Evolutionary conservation across 345 rosid genomes (phyloP), one percentile per base, ranked within the genome.

Genomic region (Rubroshorea leprosula): DNA sequence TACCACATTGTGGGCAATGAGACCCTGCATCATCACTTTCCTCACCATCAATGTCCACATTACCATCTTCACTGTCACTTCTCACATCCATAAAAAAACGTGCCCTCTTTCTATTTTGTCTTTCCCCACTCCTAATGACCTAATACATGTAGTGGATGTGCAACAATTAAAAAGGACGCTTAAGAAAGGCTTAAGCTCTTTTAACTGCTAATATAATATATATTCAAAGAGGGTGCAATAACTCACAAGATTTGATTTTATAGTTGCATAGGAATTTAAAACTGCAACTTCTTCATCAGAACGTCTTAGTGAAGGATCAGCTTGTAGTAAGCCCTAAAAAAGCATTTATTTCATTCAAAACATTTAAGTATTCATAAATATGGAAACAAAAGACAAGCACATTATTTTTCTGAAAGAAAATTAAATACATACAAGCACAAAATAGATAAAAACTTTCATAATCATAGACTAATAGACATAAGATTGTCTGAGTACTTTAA

Each of bases 1-100:
- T 83, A 92, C 96, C 93, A 70, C 98, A 92, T 58, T 92, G 96
- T 64, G 77, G 87, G 67, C 98, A 92, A 59, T 64, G 78, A 60
- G 65, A 58, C 58, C 57, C 78, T 49, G 17, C 64, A 58, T 51
- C 64, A 39, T 74, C 80, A 70, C 64, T 68, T 69, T 78, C 88
- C 23, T 69, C 8, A 20, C 20, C 20, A 47, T 47, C 50, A n/a
- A n/a, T n/a, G 22, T 50, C 26, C 16, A 51, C 12, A 44, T 50
- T 54, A 41, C 25, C 66, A 52, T 43, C 77, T 19, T 29, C 67
- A 57, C 55, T 49, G 20, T 69, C 80, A 68, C 51, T 61, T 62
- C 76, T 84, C 27, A 69, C 82, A 63, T 63, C 70, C 45, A 58
- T 14, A 13, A 64, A 54, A 0, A 64, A 54, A 43, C n/a, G 71